Evolutionary conservation across 1,139 yeast genomes (phyloP), one percentile per base, ranked within the genome.

Genomic region (Scheffersomyces titani): DNA sequence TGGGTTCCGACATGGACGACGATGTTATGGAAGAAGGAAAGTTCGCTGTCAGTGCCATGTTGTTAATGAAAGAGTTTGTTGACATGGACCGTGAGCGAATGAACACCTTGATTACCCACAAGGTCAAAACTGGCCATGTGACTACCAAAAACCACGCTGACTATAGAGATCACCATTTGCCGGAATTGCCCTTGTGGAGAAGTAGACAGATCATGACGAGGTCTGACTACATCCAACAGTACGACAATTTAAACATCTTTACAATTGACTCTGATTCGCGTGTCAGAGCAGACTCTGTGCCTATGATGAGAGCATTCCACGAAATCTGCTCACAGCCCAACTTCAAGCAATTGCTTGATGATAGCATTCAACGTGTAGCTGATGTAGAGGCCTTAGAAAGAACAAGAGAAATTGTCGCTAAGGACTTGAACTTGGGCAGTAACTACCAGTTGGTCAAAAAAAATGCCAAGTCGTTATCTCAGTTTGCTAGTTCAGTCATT

Each of bases 21-120:
- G 97, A 90, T 72, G 97, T 90, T 5, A 89, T 90, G 90, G 96
- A 89, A 61, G 82, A 85, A 60, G 97, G 96, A 6, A 90, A 90
- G 69, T 90, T 90, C 66, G 80, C 92, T 5, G 77, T 88, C 1
- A 82, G 91, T 51, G 94, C 96, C 11, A 89, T 90, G 93, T 74
- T 88, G 20, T 75, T 90, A 54, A 87, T 89, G 85, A 77, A 84
- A 56, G 92, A 84, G 59, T 82, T 90, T 65, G 96, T 90, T 2
- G 85, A 84, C 36, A 82, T 89, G 85, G 94, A 89, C 66, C 66
- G 83, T 36, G 65, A 68, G 13, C 64, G 79, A 44, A 60, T 71
- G 59, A 70, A 71, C 52, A 73, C 74, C 3, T 63, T 77, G 30
- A 69, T 74, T 22, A 44, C 71, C 69, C 40, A 19, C 24, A 40